These are phyloP conservation scores for Verticillium nubilum DNA, from an alignment of 2,329 filamentous ascomycete genomes.

Conservation along the genomic window DNA sequence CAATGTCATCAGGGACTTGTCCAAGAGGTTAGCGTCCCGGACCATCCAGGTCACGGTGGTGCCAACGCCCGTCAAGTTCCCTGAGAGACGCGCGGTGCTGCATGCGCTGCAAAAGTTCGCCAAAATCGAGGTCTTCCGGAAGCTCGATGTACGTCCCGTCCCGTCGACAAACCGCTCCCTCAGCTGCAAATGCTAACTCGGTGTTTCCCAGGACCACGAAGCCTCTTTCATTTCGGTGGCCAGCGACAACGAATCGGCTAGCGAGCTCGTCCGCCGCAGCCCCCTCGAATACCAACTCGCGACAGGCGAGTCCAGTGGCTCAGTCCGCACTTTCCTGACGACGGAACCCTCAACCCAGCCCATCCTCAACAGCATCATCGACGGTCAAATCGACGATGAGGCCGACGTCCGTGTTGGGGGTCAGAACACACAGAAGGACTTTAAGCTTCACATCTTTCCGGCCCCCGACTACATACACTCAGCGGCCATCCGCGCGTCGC, in stretches of 20 bases:
- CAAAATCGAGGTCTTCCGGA: conserved; percentile 47
- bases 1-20: conserved; percentile 5
- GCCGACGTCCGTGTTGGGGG: not conserved
- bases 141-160: conserved; percentile 27
- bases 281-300: conserved; percentile 41
- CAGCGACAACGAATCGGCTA: conserved; percentile 30
- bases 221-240: conserved; percentile 47
- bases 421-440: conserved; percentile 22
- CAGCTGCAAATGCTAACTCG: not conserved
- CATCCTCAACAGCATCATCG: conserved; percentile 2
- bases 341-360: conserved; percentile 8
- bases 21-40: conserved; percentile 12
- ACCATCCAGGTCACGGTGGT: conserved; percentile 45
- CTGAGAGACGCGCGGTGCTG: conserved; percentile 50
- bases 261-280: conserved; percentile 34
- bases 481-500: conserved; percentile 25
- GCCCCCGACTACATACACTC: conserved; percentile 33
- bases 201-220: conserved; percentile 32
- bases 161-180: not conserved
- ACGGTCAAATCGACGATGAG: not conserved
- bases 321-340: conserved; percentile 25
- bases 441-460: conserved; percentile 35
- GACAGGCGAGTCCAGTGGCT: conserved; percentile 14
- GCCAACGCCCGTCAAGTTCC: conserved; percentile 45
- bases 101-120: conserved; percentile 44